phyloP scores from a whole-genome alignment of 768 basidiomycete genomes.

The Agrocybe pediades region DNA sequence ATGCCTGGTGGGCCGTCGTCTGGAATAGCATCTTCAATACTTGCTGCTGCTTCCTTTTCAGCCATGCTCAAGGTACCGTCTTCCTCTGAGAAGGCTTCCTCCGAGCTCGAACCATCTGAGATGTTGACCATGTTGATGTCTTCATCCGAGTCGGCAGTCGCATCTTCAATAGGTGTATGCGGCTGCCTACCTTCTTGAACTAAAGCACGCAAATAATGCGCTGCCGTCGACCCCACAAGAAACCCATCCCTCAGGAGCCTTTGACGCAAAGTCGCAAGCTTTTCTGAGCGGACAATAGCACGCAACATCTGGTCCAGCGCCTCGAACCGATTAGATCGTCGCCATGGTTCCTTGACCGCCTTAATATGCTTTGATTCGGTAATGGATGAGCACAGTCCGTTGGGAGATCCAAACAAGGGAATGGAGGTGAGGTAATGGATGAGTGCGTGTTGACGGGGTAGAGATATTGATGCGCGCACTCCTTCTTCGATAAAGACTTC shows the following conservation, averaged over 20 bases:
- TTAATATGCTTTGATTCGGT: constrained; percentile 36
- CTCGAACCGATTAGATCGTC: constrained; percentile 24
- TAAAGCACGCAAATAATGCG: constrained; percentile 11
- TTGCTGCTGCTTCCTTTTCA: neutral
- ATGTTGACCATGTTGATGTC: neutral
- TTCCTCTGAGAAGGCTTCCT: neutral
- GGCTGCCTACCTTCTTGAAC: neutral
- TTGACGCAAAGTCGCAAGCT: constrained; percentile 19
- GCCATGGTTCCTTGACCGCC: constrained; percentile 36
- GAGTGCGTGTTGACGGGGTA: constrained; percentile 34
- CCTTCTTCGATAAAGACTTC: constrained; percentile 16
- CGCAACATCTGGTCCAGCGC: constrained; percentile 32
- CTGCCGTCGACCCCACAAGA: constrained; percentile 17
- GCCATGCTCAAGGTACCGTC: neutral
- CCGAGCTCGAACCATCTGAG: neutral
- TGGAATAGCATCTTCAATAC: constrained; percentile 10
- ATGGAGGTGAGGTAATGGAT: constrained; percentile 28
- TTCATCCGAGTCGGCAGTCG: neutral
- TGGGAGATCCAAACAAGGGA: constrained; percentile 29
- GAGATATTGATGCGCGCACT: constrained; percentile 19
- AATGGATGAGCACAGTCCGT: constrained; percentile 37
- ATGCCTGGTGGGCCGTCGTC: constrained; percentile 8
- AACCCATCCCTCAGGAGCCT: neutral
- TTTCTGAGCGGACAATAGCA: constrained; percentile 23
- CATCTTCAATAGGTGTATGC: neutral